Percentiles rank a stretch among this genome's conserved stretches.
phyloP scores from a whole-genome alignment of 1,139 yeast genomes.

The Yamadazyma aaseri region DNA sequence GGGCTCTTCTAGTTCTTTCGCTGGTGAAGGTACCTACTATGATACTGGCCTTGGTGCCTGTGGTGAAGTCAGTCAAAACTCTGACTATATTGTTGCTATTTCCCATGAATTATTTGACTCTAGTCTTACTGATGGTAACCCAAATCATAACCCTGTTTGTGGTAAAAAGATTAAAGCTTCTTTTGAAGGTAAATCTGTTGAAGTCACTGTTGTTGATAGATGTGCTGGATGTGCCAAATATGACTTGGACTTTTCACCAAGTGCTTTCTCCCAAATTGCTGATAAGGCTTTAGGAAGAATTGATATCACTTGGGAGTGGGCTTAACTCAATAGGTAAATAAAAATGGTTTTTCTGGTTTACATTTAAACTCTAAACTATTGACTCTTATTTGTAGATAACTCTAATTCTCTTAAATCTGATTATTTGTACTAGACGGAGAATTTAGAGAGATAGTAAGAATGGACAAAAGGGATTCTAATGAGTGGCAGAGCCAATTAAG shows the following conservation, averaged over 20 bases:
- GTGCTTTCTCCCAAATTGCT: slow-evolving; percentile 40
- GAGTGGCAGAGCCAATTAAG: too few relatives aligned
- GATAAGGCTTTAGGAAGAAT: slow-evolving; percentile 41
- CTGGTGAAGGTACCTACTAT: slow-evolving; percentile 63
- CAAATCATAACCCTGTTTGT: slow-evolving; percentile 44
- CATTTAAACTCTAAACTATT: too few relatives aligned
- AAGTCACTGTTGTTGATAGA: slow-evolving; percentile 43
- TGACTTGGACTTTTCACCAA: slow-evolving; percentile 47
- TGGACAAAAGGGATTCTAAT: too few relatives aligned
- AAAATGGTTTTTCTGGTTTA: neutral
- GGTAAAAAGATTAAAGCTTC: slow-evolving; percentile 41
- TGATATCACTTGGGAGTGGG: slow-evolving; percentile 42
- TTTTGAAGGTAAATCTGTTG: slow-evolving; percentile 41
- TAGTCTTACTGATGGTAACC: slow-evolving; percentile 30
- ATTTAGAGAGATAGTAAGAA: too few relatives aligned
- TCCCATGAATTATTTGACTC: slow-evolving; percentile 36
- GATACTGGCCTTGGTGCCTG: slow-evolving; percentile 62
- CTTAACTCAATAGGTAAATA: too few relatives aligned
- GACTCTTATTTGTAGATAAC: too few relatives aligned
- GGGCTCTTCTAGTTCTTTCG: slow-evolving; percentile 18
- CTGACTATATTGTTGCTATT: slow-evolving; percentile 49
- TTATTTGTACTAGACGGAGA: too few relatives aligned
- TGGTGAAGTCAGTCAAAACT: slow-evolving; percentile 46
- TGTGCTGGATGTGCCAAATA: slow-evolving; percentile 39
- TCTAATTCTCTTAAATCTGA: too few relatives aligned